phyloP scores from a whole-genome alignment of 2,329 filamentous ascomycete genomes.

The Aspergillus melleus region DNA sequence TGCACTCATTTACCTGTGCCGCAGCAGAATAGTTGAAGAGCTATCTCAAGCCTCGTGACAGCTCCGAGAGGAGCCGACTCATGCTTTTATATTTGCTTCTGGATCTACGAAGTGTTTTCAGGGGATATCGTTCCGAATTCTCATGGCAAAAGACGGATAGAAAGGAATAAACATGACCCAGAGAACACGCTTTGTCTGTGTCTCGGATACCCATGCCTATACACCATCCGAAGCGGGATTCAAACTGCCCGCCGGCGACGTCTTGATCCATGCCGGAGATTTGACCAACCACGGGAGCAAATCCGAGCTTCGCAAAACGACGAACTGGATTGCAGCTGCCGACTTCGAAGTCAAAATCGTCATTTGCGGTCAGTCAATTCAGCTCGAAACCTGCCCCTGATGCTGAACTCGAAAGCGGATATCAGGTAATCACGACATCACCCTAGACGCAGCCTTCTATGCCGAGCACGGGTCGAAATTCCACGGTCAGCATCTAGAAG shows the following conservation, averaged over 20 bases:
- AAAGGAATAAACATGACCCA: constrained; percentile 22
- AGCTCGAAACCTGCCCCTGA: neutral
- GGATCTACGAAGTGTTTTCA: neutral
- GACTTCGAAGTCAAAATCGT: constrained; percentile 58
- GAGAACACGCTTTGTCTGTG: constrained; percentile 57
- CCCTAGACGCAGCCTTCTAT: constrained; percentile 53
- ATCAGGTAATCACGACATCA: constrained; percentile 60
- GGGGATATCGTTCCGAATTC: neutral
- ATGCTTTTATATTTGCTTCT: neutral
- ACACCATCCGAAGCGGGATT: constrained; percentile 49
- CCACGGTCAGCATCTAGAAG: constrained; percentile 48
- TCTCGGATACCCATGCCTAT: constrained; percentile 60
- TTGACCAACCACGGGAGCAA: constrained; percentile 57
- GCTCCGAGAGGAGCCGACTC: no score
- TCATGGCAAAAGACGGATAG: neutral
- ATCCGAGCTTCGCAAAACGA: constrained; percentile 52
- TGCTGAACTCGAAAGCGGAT: neutral
- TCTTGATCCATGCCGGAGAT: constrained; percentile 61
- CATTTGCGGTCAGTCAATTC: constrained; percentile 48
- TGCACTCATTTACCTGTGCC: neutral
- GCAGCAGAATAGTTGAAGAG: neutral
- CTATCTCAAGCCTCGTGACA: neutral
- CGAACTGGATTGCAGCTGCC: constrained; percentile 54
- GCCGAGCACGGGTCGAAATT: constrained; percentile 41
- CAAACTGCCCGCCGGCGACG: constrained; percentile 56